Evolutionary conservation across 2,329 filamentous ascomycete genomes (phyloP).

Genomic region (Fusarium fujikuroi): DNA sequence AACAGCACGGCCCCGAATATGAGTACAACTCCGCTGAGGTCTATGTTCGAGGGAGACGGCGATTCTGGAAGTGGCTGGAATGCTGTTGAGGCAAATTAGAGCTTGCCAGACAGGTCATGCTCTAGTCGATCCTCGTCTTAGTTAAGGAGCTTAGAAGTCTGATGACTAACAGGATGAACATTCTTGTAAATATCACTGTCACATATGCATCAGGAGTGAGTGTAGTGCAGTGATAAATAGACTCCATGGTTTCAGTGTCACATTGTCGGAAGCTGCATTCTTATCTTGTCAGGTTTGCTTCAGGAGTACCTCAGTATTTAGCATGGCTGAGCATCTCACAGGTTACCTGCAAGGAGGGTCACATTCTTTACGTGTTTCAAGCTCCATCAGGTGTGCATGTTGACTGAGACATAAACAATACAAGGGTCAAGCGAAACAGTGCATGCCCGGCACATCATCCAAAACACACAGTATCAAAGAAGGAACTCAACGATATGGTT

Average conservation of each 20-base stretch:
- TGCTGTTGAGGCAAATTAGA: not conserved
- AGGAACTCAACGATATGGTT: not conserved
- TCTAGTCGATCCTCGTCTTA: not conserved
- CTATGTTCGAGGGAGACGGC: not conserved
- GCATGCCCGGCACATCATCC: not conserved
- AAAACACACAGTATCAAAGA: not conserved
- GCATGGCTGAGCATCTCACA: not conserved
- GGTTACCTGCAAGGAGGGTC: not conserved
- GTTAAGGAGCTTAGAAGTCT: not conserved
- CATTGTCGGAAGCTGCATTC: not conserved
- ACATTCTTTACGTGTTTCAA: not conserved
- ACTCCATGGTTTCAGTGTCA: not conserved
- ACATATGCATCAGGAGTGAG: not conserved
- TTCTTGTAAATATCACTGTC: not conserved
- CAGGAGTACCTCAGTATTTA: not conserved
- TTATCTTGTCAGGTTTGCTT: not conserved
- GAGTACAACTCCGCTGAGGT: not conserved
- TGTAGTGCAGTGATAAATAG: not conserved
- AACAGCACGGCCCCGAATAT: not conserved
- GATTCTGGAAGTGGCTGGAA: not conserved
- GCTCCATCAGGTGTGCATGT: fast-evolving
- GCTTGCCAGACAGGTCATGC: not conserved
- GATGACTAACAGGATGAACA: not conserved
- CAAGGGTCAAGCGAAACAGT: not conserved
- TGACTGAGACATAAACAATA: not conserved